Evolutionary conservation across 768 basidiomycete genomes (phyloP), one percentile per base, ranked within the genome.

Genomic region (Serpula lacrymans): DNA sequence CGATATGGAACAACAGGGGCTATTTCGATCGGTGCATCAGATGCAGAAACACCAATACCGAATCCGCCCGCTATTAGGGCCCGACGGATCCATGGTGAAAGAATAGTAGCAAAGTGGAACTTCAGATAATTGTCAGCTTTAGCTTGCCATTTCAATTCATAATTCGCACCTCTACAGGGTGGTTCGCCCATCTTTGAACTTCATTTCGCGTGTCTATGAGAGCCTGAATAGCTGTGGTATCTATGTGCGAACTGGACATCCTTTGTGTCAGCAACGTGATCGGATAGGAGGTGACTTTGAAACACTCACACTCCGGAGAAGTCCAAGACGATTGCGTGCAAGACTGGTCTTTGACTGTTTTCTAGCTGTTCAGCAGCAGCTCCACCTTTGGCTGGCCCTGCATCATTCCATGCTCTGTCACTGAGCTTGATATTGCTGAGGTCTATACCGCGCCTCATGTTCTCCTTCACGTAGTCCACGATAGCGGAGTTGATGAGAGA

Each of bases 381-480:
- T 4, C 68, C 66, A 11, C 72, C 70, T 13, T 71, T 68, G 36
- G 60, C 52, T 14, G 88, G 87, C 20, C 90, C 89, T 8, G 88
- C 82, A 52, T 96, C 93, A 57, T 99, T 99, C 95, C 95, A 99
- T 10, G 89, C 77, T 30, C 93, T 79, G 58, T 95, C 91, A 46
- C 74, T 70, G 32, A 78, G 63, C 41, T 64, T 74, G 46, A 89
- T 68, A n/a, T 63, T 54, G 38, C 72, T 71, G 61, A 86, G 71
- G 59, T 94, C 87, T 52, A 72, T 77, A 16, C 89, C 92, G 37
- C 87, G 77, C 23, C 80, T 75, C 53, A 84, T 90, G 52, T 82
- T 71, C 40, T 64, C 66, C 64, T 86, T 92, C 48, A 96, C 88
- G 50, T 91, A 72, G 51, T 85, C 84, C 17, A 93, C 85, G 17